Evolutionary conservation across 2,329 filamentous ascomycete species (phyloP).

Genomic region (Hypoxylon sp.): DNA sequence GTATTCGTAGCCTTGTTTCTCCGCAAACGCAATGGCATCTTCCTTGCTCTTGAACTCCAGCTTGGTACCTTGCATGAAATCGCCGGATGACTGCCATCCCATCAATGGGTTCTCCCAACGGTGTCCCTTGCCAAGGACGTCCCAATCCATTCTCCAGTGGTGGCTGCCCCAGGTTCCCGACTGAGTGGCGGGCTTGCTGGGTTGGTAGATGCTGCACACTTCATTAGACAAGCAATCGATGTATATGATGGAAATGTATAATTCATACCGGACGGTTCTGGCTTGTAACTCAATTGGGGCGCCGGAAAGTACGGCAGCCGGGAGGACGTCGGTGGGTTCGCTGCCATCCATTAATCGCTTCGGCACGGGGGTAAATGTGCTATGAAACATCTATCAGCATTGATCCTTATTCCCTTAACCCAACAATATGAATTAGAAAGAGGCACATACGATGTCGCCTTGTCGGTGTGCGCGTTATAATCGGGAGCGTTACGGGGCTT

Average conservation of each 20-base stretch:
- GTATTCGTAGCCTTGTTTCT: conserved; percentile 99
- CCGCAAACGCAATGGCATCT: conserved; percentile 92
- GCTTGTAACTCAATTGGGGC: conserved; percentile 95
- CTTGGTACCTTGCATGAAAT: conserved; percentile 94
- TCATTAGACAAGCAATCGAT: conserved; percentile 10
- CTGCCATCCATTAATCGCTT: conserved; percentile 92
- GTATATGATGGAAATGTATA: conserved; percentile 1
- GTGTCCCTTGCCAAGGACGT: conserved; percentile 90
- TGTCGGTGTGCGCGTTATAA: conserved; percentile 85
- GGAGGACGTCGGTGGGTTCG: conserved; percentile 80
- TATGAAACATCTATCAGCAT: conserved; percentile 57
- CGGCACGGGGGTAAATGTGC: conserved; percentile 91
- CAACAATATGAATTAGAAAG: background rate
- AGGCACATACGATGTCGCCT: conserved; percentile 85
- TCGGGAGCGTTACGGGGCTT: conserved; percentile 78
- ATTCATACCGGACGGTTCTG: conserved; percentile 86
- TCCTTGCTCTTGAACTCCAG: conserved; percentile 94
- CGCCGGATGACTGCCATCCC: conserved; percentile 97
- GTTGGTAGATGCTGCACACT: conserved; percentile 84
- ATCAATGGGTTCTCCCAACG: conserved; percentile 99
- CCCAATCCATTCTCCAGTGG: conserved; percentile 99
- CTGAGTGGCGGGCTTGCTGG: conserved; percentile 94
- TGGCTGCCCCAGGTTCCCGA: conserved; percentile 88
- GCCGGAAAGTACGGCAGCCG: conserved; percentile 90
- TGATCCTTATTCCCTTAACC: background rate